Evolutionary conservation across 2,329 filamentous ascomycete species (phyloP).

Genomic region (Aspergillus hortae): DNA sequence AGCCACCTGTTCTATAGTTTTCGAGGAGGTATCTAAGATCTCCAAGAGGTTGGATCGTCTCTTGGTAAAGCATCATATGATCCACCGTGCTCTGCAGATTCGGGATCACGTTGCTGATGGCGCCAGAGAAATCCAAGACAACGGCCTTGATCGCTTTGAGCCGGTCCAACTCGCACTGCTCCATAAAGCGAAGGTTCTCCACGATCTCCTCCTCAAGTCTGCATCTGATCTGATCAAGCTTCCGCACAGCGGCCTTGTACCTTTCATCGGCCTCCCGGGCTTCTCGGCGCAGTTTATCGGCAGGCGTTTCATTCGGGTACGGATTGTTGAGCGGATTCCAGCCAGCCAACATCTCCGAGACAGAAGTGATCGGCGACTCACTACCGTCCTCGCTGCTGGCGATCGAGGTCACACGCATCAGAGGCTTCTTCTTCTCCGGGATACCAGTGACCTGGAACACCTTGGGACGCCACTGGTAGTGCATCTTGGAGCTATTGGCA

Average conservation of each 20-base stretch:
- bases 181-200: constrained; percentile 88
- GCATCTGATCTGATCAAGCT: constrained; percentile 85
- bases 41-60: constrained; percentile 90
- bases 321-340: constrained; percentile 92
- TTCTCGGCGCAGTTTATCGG: constrained; percentile 81
- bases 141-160: constrained; percentile 98
- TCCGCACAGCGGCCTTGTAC: constrained; percentile 82
- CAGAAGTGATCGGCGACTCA: constrained; percentile 80
- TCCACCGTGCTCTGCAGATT: constrained; percentile 93
- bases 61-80: constrained; percentile 98
- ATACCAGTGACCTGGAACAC: constrained; percentile 84
- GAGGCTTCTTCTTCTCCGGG: constrained; percentile 76
- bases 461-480: constrained; percentile 94
- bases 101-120: constrained; percentile 96
- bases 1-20: constrained; percentile 93
- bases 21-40: constrained; percentile 92
- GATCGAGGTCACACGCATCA: constrained; percentile 72
- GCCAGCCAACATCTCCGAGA: constrained; percentile 83
- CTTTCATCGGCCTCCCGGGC: constrained; percentile 86
- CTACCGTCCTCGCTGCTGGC: constrained; percentile 57
- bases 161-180: constrained; percentile 92
- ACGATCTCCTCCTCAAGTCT: constrained; percentile 95
- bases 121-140: constrained; percentile 93
- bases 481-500: constrained; percentile 95
- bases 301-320: constrained; percentile 88